Base-by-base conservation (phyloP, 768 basidiomycete species). In the Boletus pseudo-olivaceus region DNA sequence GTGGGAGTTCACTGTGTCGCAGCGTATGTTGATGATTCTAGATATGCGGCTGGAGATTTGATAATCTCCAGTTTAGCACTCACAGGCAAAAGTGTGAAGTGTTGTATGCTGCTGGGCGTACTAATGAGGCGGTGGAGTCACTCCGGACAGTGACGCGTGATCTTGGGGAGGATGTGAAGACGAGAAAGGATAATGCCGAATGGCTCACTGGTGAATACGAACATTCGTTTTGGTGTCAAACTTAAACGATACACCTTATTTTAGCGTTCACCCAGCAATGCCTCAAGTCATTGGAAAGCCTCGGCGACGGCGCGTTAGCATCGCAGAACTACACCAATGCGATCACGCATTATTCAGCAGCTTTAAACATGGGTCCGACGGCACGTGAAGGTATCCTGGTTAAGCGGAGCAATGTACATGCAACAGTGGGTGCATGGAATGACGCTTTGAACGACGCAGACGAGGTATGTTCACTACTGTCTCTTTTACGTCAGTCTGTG, bases 21-120 rank as follows among this genome's bases (percentile, higher is more conserved):
- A 1, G 10, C 32, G 7, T 17, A 17, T 17, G 5, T 11, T 50
- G 27, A 57, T 32, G 26, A 12, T 20, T 34, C 19, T 15, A 57
- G 56, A 46, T 57, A 41, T 57, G 55, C 7, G 56, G 56, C 1
- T 57, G 56, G 54, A 57, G 34, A 23, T 57, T 57, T 12, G 56
- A 57, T 23, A 42, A 57, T n/a, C 19, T 57, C 9, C 12, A 17
- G 17, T 56, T 57, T 37, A 35, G 17, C 10, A 41, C 34, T 26
- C 30, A 29, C 15, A 43, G 34, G 29, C 38, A 42, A 40, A 34
- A 27, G 12, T 57, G 56, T 20, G 56, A 57, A 27, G 23, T 14
- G 7, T 49, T 56, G 12, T 23, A 34, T 45, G 14, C 14, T 8
- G 19, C 30, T 32, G 47, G 38, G n/a, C 42, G 37, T 11, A 29